Base-by-base conservation (phyloP, 2,329 filamentous ascomycete genomes). In the Fusarium haematococcum region DNA sequence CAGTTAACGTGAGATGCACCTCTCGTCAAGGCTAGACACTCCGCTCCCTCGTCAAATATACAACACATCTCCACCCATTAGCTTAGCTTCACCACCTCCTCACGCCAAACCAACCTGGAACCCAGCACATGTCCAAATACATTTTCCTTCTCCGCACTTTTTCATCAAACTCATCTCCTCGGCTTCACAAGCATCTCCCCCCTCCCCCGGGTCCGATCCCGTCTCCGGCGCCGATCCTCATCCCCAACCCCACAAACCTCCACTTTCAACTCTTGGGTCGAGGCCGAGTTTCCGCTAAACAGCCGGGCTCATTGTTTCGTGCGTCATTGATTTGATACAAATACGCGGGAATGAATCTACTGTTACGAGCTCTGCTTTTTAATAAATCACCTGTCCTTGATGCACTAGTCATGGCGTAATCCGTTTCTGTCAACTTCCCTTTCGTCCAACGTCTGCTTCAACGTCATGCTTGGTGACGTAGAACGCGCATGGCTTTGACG, bases 181-280 rank as follows among this genome's bases (percentile, higher is more conserved):
- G 37, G 50, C 30, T 35, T 69, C 65, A 32, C 54, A 35, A 54
- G 27, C 54, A 39, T 65, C 39, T 59, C 10, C 11, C 13, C 11
- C 41, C 6, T 33, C 52, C 59, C 71, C 54, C 63, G 69, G 66
- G 32, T 75, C 73, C 73, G 69, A 70, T 75, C 73, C 43, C 50
- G 50, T 27, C 32, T 30, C 72, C 60, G 66, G 67, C 66, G 73
- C 67, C 69, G 73, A 75, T 73, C 73, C 32, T 70, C 69, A 65
- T 63, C 39, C 39, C 57, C 65, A 63, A 69, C 72, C 60, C 73
- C 73, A 68, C 72, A 75, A 30, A 54, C 58, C 69, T 70, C 72
- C 69, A 63, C 64, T 68, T 41, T 25, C 30, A 32, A 32, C 30
- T 32, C 30, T 32, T 32, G 30, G n/a, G 43, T 48, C 25, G 39